phyloP scores from a whole-genome alignment of 2,329 filamentous ascomycete species.

The Cladosporium sphaerospermum region DNA sequence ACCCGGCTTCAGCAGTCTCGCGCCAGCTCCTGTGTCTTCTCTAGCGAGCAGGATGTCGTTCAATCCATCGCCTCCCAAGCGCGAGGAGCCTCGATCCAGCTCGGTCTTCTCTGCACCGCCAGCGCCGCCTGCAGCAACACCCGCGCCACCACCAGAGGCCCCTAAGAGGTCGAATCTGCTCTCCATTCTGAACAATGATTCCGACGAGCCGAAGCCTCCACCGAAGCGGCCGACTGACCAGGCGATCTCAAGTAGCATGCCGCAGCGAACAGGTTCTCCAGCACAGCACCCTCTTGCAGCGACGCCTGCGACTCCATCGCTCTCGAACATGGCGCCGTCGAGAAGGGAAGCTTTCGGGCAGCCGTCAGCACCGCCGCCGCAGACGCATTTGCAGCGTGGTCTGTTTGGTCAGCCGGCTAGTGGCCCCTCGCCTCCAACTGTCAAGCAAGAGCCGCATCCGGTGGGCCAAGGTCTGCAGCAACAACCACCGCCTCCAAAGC shows the following conservation, averaged over 20 bases:
- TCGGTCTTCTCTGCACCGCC: constrained; percentile 18
- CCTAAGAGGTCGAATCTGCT: constrained; percentile 34
- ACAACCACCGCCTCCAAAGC: constrained; percentile 19
- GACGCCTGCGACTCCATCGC: constrained; percentile 15
- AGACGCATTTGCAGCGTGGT: constrained; percentile 20
- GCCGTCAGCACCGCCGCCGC: constrained; percentile 18
- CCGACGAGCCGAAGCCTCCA: constrained; percentile 26
- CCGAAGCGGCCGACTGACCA: constrained; percentile 21
- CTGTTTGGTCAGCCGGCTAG: constrained; percentile 19
- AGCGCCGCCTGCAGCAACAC: constrained; percentile 11
- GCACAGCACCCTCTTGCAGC: constrained; percentile 5
- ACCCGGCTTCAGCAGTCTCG: constrained; percentile 12
- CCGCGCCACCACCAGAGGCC: constrained; percentile 24
- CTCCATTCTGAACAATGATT: constrained; percentile 30
- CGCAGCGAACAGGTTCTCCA: constrained; percentile 2
- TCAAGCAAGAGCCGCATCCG: constrained; percentile 25
- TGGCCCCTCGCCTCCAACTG: constrained; percentile 17
- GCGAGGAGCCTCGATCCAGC: constrained; percentile 25
- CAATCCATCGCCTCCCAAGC: constrained; percentile 27
- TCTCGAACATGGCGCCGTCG: constrained; percentile 16
- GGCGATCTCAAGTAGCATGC: not conserved
- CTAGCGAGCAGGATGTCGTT: constrained; percentile 18
- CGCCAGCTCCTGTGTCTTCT: constrained; percentile 14
- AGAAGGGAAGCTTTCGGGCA: constrained; percentile 25
- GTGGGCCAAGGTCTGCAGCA: constrained; percentile 12